A percentile compares a stretch with the other conserved stretches of the same genome.
Evolutionary conservation across 768 basidiomycete species (phyloP).

Genomic region (Tylopilus sp.): DNA sequence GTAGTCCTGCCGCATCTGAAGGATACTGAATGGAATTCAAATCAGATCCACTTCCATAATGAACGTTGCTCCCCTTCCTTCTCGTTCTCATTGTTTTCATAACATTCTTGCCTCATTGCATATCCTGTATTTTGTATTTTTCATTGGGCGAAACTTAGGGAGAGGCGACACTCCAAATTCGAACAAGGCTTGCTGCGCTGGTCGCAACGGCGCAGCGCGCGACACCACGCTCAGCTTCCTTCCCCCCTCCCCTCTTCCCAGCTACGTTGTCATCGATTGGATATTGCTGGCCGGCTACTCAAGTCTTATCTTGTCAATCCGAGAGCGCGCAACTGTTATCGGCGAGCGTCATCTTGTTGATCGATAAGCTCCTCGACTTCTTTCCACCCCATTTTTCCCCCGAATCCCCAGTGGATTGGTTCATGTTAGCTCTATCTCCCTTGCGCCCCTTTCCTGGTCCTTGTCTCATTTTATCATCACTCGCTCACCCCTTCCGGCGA

Average conservation of each 20-base stretch:
- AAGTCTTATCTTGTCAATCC: conserved; percentile 32
- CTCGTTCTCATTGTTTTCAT: conserved; percentile 28
- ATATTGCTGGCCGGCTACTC: conserved; percentile 36
- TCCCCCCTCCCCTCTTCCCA: conserved; percentile 6
- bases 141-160: conserved; percentile 25
- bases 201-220: conserved; percentile 35
- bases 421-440: conserved; percentile 25
- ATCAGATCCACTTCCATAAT: conserved; percentile 18
- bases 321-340: conserved; percentile 30
- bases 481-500: conserved; percentile 23
- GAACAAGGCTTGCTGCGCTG: conserved; percentile 26
- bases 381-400: conserved; percentile 24
- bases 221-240: conserved; percentile 20
- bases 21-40: conserved; percentile 26
- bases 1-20: conserved; percentile 32
- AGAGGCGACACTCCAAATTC: conserved; percentile 16
- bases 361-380: conserved; percentile 38
- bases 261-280: conserved; percentile 34
- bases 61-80: conserved; percentile 35
- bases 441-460: conserved; percentile 15
- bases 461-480: conserved; percentile 19
- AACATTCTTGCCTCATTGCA: conserved; percentile 32
- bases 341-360: conserved; percentile 41
- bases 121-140: conserved; percentile 33
- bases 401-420: conserved; percentile 28